Evolutionary conservation across 495 filamentous ascomycete species (phyloP).

Genomic region (Lindgomyces ingoldianus): DNA sequence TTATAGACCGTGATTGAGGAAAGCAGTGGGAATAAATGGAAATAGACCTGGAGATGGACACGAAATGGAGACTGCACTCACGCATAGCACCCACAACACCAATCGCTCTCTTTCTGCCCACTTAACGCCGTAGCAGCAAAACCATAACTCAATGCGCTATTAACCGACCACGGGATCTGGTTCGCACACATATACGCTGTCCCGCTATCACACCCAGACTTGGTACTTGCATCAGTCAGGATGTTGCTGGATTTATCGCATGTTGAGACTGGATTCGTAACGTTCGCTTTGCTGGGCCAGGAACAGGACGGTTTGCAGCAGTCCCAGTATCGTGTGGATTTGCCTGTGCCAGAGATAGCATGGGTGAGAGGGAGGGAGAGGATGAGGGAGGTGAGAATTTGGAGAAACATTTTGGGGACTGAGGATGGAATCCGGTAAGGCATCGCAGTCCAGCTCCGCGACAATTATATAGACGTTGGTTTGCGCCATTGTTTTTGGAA

Average conservation of each 20-base stretch:
- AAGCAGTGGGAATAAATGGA: too few relatives aligned
- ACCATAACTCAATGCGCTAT: constrained; percentile 57
- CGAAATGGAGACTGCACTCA: neutral
- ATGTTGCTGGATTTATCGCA: constrained; percentile 58
- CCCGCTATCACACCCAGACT: constrained; percentile 54
- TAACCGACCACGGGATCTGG: constrained; percentile 63
- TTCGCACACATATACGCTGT: constrained; percentile 60
- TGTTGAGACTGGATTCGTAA: constrained; percentile 51
- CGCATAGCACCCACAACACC: constrained; percentile 69
- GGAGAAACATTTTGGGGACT: too few relatives aligned
- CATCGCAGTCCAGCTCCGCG: too few relatives aligned
- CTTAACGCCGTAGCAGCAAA: constrained; percentile 59
- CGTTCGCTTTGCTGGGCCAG: constrained; percentile 58
- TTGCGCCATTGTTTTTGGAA: too few relatives aligned
- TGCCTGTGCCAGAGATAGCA: constrained; percentile 18
- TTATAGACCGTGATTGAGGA: too few relatives aligned
- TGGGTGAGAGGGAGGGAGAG: constrained; percentile 3
- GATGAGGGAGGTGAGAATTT: too few relatives aligned
- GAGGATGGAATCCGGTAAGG: too few relatives aligned
- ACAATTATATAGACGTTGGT: too few relatives aligned
- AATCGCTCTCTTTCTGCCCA: constrained; percentile 51
- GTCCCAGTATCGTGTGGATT: constrained; percentile 66
- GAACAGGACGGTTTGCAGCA: constrained; percentile 67
- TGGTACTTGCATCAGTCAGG: constrained; percentile 37
- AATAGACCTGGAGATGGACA: neutral